A percentile compares a stretch with the other conserved stretches of the same genome.
Evolutionary conservation across 2,329 filamentous ascomycete species (phyloP).

Genomic region (Trichoderma afroharzianum): DNA sequence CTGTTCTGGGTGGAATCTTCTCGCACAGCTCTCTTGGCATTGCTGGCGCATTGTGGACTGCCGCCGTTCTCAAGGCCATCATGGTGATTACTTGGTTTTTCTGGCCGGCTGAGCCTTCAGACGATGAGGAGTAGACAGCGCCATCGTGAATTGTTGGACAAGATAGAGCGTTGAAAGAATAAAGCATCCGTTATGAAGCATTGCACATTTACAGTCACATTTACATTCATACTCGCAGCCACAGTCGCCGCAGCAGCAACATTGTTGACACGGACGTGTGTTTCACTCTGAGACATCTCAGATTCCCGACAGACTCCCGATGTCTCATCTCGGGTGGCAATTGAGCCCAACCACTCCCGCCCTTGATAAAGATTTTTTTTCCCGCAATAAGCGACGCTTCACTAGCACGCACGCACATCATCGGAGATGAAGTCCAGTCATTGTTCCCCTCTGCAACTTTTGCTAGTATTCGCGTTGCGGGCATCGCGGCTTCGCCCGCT

Average conservation of each 20-base stretch:
- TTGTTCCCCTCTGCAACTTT: not conserved
- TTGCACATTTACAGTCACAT: not conserved
- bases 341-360: not conserved
- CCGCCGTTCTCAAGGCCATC: constrained; percentile 51
- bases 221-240: not conserved
- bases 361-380: not conserved
- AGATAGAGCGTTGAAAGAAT: not conserved
- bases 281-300: not conserved
- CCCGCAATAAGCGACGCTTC: not conserved
- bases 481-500: not conserved
- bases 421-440: not conserved
- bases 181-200: not conserved
- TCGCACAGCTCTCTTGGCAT: constrained; percentile 47
- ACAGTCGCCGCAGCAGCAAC: not conserved
- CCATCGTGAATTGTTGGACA: not conserved
- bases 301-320: not conserved
- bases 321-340: not conserved
- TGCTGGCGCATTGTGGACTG: constrained; percentile 57
- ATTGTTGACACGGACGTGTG: not conserved
- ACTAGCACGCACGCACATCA: not conserved
- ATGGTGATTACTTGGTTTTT: constrained; percentile 57
- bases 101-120: constrained; percentile 50
- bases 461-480: not conserved
- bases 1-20: constrained; percentile 48
- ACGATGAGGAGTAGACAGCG: constrained; percentile 23